Evolutionary conservation across 2,329 filamentous ascomycete genomes (phyloP).

Genomic region (Paecilomyces sp.): DNA sequence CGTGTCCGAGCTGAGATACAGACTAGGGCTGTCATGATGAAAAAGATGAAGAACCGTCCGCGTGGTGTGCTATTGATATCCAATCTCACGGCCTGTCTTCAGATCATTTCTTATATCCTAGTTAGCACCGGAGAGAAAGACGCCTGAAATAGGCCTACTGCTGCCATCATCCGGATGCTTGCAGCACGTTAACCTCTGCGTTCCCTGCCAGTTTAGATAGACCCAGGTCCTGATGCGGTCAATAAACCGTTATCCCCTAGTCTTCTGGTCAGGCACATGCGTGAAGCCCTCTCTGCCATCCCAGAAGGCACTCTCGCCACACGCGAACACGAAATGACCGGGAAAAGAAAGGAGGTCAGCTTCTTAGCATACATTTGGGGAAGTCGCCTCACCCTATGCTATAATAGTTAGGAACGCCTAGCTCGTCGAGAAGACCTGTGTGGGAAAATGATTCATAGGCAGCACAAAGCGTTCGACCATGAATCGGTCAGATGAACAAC

Average conservation of each 20-base stretch:
- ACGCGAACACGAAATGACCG: background rate
- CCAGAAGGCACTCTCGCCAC: background rate
- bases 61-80: background rate
- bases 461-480: background rate
- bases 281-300: background rate
- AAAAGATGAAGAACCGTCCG: background rate
- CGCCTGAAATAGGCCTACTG: background rate
- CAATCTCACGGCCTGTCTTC: background rate
- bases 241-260: background rate
- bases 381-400: background rate
- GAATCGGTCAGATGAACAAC: background rate
- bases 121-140: background rate
- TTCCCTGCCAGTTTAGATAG: background rate
- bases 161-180: background rate
- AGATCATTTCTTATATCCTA: background rate
- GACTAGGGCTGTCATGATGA: slow-evolving; percentile 10
- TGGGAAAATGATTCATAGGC: background rate
- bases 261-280: background rate
- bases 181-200: background rate
- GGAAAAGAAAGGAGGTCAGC: background rate
- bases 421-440: too few species aligned
- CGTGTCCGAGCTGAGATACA: slow-evolving; percentile 22
- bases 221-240: background rate
- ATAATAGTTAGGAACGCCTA: background rate
- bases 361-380: background rate